Evolutionary conservation across 192 early-diverging fungal species (phyloP).

Genomic region (Linnemannia exigua): DNA sequence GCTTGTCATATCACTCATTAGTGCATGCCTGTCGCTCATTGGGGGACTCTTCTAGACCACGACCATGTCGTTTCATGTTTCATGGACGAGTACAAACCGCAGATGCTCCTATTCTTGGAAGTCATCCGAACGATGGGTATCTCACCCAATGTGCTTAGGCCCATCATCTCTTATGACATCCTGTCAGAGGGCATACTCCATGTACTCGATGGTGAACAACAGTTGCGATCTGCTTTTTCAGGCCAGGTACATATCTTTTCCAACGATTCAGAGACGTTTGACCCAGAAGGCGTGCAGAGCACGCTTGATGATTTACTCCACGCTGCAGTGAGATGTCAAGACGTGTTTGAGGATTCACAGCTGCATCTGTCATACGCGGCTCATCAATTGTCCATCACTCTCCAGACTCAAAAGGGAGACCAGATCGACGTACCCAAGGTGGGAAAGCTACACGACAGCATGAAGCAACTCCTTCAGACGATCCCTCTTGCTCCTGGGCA

Average conservation of each 20-base stretch:
- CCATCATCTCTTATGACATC: background rate
- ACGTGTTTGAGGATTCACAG: background rate
- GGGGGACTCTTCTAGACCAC: slow-evolving; percentile 12
- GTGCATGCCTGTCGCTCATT: slow-evolving; percentile 22
- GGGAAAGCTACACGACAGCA: background rate
- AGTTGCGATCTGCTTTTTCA: background rate
- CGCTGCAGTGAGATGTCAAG: background rate
- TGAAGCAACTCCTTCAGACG: background rate
- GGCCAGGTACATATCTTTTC: background rate
- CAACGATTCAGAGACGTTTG: background rate
- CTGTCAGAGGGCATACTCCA: background rate
- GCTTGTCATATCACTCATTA: too few relatives aligned
- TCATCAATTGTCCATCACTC: background rate
- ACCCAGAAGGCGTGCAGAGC: background rate
- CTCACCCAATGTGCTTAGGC: background rate
- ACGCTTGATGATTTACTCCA: background rate
- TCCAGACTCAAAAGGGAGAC: background rate
- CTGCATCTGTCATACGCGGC: background rate
- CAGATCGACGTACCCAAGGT: background rate
- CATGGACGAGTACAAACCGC: slow-evolving; percentile 6
- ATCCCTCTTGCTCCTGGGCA: background rate
- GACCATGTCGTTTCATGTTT: slow-evolving; percentile 31
- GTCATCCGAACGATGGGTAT: slow-evolving; percentile 3
- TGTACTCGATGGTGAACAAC: background rate
- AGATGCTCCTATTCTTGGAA: slow-evolving; percentile 26